Conservation (phyloP, 257 asterid species). For the Solanum lycopersicoides region DNA sequence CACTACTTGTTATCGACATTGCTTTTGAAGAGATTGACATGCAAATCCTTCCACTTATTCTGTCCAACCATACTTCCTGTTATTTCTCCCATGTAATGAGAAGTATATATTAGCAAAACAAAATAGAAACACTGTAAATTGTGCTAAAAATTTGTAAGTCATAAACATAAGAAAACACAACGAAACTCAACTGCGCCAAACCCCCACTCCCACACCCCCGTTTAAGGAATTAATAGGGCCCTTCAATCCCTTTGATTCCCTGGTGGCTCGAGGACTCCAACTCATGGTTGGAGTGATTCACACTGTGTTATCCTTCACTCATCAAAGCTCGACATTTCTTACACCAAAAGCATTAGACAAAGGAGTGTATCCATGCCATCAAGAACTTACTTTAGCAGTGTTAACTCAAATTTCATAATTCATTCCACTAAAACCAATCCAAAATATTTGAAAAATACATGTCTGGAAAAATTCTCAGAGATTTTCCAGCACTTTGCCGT, state of each 20-base stretch:
- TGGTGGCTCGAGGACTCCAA: background rate
- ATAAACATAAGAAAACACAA: background rate
- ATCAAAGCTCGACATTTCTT: background rate
- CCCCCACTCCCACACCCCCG: background rate
- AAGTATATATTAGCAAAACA: background rate
- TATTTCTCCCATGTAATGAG: background rate
- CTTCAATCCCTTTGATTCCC: background rate
- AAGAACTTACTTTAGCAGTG: background rate
- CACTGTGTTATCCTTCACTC: background rate
- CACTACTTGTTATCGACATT: constrained; percentile 86
- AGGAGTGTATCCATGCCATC: background rate
- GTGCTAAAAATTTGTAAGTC: background rate
- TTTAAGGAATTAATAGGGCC: background rate
- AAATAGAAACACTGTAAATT: background rate
- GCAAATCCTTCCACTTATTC: constrained; percentile 68
- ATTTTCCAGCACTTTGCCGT: background rate
- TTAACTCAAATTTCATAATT: background rate
- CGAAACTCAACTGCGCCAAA: background rate
- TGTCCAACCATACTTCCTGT: constrained; percentile 91
- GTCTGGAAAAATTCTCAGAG: background rate
- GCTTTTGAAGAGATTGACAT: constrained; percentile 85
- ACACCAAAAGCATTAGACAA: background rate
- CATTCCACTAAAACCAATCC: background rate
- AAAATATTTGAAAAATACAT: background rate
- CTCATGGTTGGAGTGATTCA: background rate